Conservation (phyloP, 371 early-diverging fungal genomes). For the Mucor mucedo region DNA sequence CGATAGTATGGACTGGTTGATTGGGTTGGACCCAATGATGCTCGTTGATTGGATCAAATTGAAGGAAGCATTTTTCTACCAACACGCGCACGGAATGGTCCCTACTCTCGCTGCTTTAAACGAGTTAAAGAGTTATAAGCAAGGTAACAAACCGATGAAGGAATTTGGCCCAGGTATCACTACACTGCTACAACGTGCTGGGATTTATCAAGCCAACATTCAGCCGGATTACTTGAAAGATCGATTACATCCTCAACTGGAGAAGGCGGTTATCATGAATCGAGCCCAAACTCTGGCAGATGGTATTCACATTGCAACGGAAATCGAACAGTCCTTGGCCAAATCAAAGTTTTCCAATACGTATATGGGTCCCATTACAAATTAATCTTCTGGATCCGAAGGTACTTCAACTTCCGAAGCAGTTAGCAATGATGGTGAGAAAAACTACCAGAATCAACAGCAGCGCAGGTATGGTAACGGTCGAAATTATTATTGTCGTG, state of each 20-base stretch:
- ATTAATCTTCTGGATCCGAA: not conserved
- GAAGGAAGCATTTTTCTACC: not conserved
- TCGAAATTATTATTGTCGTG: no score
- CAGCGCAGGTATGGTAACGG: no score
- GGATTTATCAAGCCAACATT: not conserved
- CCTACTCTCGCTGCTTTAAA: not conserved
- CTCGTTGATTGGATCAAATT: no score
- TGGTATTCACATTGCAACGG: slow-evolving; percentile 1
- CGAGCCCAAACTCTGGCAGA: slow-evolving; percentile 4
- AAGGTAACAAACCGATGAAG: slow-evolving; percentile 8
- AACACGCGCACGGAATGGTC: not conserved
- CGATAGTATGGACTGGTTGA: slow-evolving; percentile 3
- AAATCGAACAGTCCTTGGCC: not conserved
- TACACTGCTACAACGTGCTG: not conserved
- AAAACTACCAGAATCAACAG: no score
- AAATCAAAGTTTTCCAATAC: no score
- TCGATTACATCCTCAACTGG: not conserved
- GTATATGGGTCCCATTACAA: no score
- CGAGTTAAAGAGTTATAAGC: not conserved
- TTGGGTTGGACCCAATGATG: not conserved
- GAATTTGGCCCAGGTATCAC: not conserved
- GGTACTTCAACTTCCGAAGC: no score
- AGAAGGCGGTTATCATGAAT: not conserved
- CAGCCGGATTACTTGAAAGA: slow-evolving; percentile 2
- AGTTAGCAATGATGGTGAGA: no score